Evolutionary conservation across 768 basidiomycete species (phyloP).

Genomic region (Psilocybe tampanensis): DNA sequence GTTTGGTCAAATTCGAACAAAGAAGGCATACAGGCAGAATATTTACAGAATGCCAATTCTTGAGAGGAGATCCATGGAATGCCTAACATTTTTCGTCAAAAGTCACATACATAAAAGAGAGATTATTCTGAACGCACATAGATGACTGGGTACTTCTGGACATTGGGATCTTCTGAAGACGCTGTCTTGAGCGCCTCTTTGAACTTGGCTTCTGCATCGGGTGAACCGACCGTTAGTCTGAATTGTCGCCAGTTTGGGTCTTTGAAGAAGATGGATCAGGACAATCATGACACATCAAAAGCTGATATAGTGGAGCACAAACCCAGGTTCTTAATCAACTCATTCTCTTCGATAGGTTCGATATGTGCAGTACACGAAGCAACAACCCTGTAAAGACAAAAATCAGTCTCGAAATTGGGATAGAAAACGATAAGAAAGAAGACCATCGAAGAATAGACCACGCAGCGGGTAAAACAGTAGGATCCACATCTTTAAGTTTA

Average conservation of each 20-base stretch:
- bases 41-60: slow-evolving; percentile 71
- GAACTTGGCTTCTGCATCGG: slow-evolving; percentile 73
- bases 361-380: slow-evolving; percentile 75
- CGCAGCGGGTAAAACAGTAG: slow-evolving; percentile 53
- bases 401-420: not conserved
- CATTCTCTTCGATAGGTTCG: slow-evolving; percentile 58
- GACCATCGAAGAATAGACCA: slow-evolving; percentile 71
- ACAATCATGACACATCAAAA: not conserved
- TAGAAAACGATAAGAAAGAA: slow-evolving; percentile 4
- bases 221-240: slow-evolving; percentile 69
- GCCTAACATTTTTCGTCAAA: slow-evolving; percentile 39
- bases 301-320: too few species aligned
- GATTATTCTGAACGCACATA: slow-evolving; percentile 33
- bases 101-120: not conserved
- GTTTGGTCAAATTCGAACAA: not conserved
- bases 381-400: slow-evolving; percentile 50
- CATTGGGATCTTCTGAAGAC: slow-evolving; percentile 38
- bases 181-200: slow-evolving; percentile 45
- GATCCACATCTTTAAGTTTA: slow-evolving; percentile 53
- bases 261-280: slow-evolving; percentile 19
- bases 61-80: slow-evolving; percentile 67
- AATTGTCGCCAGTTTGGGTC: slow-evolving; percentile 62
- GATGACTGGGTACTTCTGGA: slow-evolving; percentile 46
- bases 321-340: slow-evolving; percentile 59
- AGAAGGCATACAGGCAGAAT: not conserved